phyloP scores from a whole-genome alignment of 129 eudicot genomes.

The Centella asiatica region DNA sequence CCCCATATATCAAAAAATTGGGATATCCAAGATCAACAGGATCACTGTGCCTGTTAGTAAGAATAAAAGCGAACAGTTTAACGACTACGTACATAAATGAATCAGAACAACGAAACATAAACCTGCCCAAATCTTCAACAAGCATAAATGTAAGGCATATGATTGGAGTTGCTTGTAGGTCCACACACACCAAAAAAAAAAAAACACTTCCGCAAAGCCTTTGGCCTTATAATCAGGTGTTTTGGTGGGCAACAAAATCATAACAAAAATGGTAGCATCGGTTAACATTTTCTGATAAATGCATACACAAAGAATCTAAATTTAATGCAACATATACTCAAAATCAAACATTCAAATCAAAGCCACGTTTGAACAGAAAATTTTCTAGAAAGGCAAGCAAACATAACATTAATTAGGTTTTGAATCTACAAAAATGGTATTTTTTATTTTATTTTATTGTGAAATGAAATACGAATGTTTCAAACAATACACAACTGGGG shows the following conservation, averaged over 20 bases:
- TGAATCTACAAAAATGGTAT: neutral
- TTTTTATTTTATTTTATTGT: no score
- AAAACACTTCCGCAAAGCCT: neutral
- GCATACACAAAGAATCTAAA: neutral
- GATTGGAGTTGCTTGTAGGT: neutral
- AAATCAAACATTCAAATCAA: neutral
- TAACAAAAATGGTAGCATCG: neutral
- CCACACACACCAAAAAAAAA: neutral
- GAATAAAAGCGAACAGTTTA: neutral
- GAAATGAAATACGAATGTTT: no score
- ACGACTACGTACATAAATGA: neutral
- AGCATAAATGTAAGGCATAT: neutral
- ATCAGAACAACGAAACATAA: neutral
- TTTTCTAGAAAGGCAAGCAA: neutral
- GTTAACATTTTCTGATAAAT: neutral
- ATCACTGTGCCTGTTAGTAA: conserved; percentile 16
- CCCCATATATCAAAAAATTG: conserved; percentile 37
- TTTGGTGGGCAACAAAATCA: neutral
- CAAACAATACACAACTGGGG: neutral
- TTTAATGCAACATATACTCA: neutral
- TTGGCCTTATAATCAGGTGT: neutral
- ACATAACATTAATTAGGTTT: neutral
- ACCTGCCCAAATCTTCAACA: neutral
- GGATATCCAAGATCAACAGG: conserved; percentile 10
- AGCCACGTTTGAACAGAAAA: neutral